A percentile compares a stretch with the other conserved stretches of the same genome.
Evolutionary conservation across 305 asterid genomes (phyloP).

Genomic region (Fraxinus albicans): DNA sequence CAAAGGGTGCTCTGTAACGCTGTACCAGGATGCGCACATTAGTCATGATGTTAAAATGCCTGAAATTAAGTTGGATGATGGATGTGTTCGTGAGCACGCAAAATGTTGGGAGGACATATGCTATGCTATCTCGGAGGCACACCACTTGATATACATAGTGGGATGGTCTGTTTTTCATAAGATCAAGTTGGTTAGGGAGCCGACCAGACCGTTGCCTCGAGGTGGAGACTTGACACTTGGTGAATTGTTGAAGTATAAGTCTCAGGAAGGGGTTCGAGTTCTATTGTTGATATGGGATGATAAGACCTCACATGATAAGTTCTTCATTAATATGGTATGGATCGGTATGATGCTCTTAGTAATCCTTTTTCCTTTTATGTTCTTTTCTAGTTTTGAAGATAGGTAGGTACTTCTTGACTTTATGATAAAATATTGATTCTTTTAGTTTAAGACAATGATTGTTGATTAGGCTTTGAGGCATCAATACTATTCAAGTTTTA

Average conservation of each 20-base stretch:
- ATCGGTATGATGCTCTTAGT: not conserved
- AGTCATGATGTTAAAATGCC: slow-evolving; percentile 45
- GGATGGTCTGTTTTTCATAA: slow-evolving; percentile 94
- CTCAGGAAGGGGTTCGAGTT: slow-evolving; percentile 95
- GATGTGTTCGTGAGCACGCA: slow-evolving; percentile 42
- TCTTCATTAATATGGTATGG: slow-evolving; percentile 67
- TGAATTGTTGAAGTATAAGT: slow-evolving; percentile 82
- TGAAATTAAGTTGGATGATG: slow-evolving; percentile 51
- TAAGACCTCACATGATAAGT: slow-evolving; percentile 73
- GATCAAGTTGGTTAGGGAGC: slow-evolving; percentile 72
- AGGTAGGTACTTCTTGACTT: not conserved
- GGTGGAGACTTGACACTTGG: slow-evolving; percentile 91
- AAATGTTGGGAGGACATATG: slow-evolving; percentile 92
- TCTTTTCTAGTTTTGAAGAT: not conserved
- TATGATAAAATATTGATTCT: not conserved
- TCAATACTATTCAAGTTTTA: not conserved
- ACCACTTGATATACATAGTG: slow-evolving; percentile 77
- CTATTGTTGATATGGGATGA: slow-evolving; percentile 92
- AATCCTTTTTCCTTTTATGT: slow-evolving; percentile 14
- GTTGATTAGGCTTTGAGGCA: not conserved
- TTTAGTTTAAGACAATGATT: not conserved
- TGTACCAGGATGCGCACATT: slow-evolving; percentile 88
- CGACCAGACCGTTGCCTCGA: slow-evolving; percentile 65
- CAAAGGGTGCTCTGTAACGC: slow-evolving; percentile 66
- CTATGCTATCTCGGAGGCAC: slow-evolving; percentile 81